A percentile compares a stretch with the other conserved stretches of the same genome.
These are phyloP conservation scores for rapeseed (Brassica napus) DNA, from an alignment of 345 rosid genomes.

Conservation along the genomic window Da-Ae NC_063444.1:26476001-26476500, in stretches of 20 bases:
- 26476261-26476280: constrained; percentile 79
- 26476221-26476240: constrained; percentile 62
- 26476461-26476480: constrained; percentile 34
- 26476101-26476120: constrained; percentile 89
- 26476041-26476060: neutral
- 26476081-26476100: neutral
- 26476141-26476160: constrained; percentile 76
- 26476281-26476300: constrained; percentile 64
- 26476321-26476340: constrained; percentile 40
- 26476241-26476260: constrained; percentile 69
- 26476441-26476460: constrained; percentile 33
- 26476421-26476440: constrained; percentile 29
- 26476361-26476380: constrained; percentile 33
- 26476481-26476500: constrained; percentile 41
- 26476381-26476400: constrained; percentile 38
- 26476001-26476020: neutral
- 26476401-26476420: constrained; percentile 37
- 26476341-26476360: constrained; percentile 49
- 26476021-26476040: neutral
- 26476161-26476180: constrained; percentile 59
- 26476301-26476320: constrained; percentile 41
- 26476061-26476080: neutral
- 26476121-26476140: constrained; percentile 87
- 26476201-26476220: constrained; percentile 44
- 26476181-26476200: constrained; percentile 42